phyloP scores from a whole-genome alignment of 179 eudicot species.

The Carnegiea gigantea region DNA sequence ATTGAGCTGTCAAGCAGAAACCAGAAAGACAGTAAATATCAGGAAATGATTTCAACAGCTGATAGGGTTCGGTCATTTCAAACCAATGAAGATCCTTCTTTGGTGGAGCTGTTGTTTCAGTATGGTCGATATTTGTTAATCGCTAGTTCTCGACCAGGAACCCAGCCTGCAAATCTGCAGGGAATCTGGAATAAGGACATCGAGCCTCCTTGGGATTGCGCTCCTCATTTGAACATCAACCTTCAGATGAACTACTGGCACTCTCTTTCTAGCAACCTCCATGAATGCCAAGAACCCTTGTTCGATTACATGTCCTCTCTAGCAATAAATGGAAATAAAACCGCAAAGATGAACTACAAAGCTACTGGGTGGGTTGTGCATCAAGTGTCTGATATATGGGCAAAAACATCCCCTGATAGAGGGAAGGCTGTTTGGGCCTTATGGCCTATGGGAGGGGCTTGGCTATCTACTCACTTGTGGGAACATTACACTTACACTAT shows the following conservation, averaged over 20 bases:
- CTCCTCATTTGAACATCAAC: conserved; percentile 87
- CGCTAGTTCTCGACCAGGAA: conserved; percentile 75
- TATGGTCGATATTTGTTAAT: conserved; percentile 86
- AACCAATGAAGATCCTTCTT: conserved; percentile 76
- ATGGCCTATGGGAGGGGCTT: conserved; percentile 98
- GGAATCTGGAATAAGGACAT: conserved; percentile 84
- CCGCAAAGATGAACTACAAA: conserved; percentile 72
- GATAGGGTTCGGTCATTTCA: conserved; percentile 65
- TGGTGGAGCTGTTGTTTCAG: conserved; percentile 80
- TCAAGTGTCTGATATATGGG: conserved; percentile 82
- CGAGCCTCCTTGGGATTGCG: conserved; percentile 77
- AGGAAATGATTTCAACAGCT: conserved; percentile 42
- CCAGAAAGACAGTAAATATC: conserved; percentile 5
- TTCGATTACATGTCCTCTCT: conserved; percentile 61
- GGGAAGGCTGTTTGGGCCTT: conserved; percentile 78
- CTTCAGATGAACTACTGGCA: conserved; percentile 99
- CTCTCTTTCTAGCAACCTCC: conserved; percentile 77
- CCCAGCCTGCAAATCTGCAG: conserved; percentile 80
- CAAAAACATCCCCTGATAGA: conserved; percentile 69
- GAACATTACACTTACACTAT: conserved; percentile 74
- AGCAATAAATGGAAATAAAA: conserved; percentile 62
- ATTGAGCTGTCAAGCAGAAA: conserved; percentile 61
- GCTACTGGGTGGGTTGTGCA: conserved; percentile 87
- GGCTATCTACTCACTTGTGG: conserved; percentile 94
- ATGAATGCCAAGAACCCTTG: conserved; percentile 80